phyloP scores from a whole-genome alignment of 2,329 filamentous ascomycete species.

The Aspergillus eucalypticola region DNA sequence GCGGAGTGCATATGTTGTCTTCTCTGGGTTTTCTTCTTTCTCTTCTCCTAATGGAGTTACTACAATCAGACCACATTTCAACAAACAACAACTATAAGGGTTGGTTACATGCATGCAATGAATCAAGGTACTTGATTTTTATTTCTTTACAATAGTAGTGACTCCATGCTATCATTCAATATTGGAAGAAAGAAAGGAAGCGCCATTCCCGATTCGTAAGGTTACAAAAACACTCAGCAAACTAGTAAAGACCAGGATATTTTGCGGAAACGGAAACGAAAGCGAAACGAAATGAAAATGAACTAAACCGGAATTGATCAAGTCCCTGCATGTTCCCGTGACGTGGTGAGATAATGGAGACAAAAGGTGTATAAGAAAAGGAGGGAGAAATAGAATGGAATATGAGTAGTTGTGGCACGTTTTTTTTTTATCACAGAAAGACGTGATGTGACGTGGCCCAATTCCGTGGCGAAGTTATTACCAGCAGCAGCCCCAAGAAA shows the following conservation, averaged over 20 bases:
- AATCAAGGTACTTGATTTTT: too few relatives aligned
- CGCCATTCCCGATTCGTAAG: background rate
- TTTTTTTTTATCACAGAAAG: background rate
- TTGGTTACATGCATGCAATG: too few relatives aligned
- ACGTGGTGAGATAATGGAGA: background rate
- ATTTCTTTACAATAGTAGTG: too few relatives aligned
- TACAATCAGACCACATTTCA: too few relatives aligned
- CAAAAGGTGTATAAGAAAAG: background rate
- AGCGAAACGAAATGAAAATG: background rate
- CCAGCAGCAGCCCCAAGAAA: background rate
- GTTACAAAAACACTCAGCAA: background rate
- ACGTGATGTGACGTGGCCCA: background rate
- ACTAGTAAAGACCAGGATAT: background rate
- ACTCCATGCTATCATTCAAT: too few relatives aligned
- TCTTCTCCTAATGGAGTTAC: too few relatives aligned
- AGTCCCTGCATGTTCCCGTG: background rate
- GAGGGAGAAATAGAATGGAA: background rate
- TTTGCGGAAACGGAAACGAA: background rate
- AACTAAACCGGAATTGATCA: background rate
- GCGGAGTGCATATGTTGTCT: too few relatives aligned
- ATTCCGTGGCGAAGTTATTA: background rate
- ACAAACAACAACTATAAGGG: too few relatives aligned
- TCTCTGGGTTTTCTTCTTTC: too few relatives aligned
- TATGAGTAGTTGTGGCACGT: background rate
- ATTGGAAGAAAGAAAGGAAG: background rate